Percentiles rank a stretch among this genome's conserved stretches.
Evolutionary conservation across 2,329 filamentous ascomycete species (phyloP).

Genomic region (Colletotrichum somersetense): DNA sequence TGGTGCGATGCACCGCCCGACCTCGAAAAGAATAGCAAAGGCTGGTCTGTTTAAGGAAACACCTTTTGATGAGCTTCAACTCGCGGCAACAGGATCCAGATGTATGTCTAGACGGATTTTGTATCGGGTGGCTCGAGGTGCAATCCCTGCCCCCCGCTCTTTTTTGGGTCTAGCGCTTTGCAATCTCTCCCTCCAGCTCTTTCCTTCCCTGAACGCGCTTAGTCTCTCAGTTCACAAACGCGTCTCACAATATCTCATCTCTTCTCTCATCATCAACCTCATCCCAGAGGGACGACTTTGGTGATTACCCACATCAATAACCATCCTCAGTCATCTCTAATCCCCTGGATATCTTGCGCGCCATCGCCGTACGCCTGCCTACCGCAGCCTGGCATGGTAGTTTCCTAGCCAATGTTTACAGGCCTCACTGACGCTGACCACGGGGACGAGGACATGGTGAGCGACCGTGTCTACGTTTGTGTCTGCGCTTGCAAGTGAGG

Average conservation of each 20-base stretch:
- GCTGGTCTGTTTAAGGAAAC: background rate
- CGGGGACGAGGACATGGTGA: slow-evolving; percentile 40
- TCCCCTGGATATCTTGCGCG: background rate
- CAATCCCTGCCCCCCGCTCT: slow-evolving; percentile 33
- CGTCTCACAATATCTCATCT: slow-evolving; percentile 42
- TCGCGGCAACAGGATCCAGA: slow-evolving; percentile 2
- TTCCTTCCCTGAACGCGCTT: slow-evolving; percentile 41
- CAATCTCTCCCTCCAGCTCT: slow-evolving; percentile 41
- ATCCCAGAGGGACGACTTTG: slow-evolving; percentile 23
- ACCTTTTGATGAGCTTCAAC: background rate
- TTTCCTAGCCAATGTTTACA: slow-evolving; percentile 40
- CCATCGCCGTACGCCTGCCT: slow-evolving; percentile 10
- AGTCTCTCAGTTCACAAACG: slow-evolving; percentile 40
- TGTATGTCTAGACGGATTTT: slow-evolving; percentile 11
- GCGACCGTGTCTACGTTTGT: slow-evolving; percentile 39
- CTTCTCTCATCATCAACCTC: slow-evolving; percentile 40
- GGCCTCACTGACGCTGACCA: slow-evolving; percentile 34
- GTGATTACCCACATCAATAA: background rate
- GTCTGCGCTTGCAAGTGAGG: slow-evolving; percentile 40
- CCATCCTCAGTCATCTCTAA: slow-evolving; percentile 16
- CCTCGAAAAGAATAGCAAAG: background rate
- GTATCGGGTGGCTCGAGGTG: slow-evolving; percentile 3
- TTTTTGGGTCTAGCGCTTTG: slow-evolving; percentile 32
- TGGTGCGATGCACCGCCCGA: background rate
- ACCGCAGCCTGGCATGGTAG: slow-evolving; percentile 36